Conservation (phyloP, 768 basidiomycete species). For the Coprinopsis marcescibilis region DNA sequence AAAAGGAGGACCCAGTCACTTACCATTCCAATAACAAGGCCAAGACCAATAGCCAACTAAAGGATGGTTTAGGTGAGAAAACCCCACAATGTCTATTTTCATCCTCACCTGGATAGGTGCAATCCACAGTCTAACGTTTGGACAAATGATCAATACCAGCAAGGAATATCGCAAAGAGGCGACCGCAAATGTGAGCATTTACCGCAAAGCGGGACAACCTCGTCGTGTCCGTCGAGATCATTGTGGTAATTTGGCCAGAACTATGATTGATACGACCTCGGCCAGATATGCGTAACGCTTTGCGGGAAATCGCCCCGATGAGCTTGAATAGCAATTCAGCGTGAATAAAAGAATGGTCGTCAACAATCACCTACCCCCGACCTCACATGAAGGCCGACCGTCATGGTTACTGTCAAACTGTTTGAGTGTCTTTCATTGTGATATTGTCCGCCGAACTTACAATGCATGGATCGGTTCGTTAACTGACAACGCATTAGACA, state of each 20-base stretch:
- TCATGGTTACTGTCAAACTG: slow-evolving; percentile 32
- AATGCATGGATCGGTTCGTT: slow-evolving; percentile 40
- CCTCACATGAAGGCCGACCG: slow-evolving; percentile 41
- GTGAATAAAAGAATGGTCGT: neutral
- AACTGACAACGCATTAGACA: slow-evolving; percentile 21
- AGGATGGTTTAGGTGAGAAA: neutral
- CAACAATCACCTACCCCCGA: slow-evolving; percentile 33
- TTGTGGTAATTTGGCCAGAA: slow-evolving; percentile 63
- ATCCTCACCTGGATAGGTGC: slow-evolving; percentile 47
- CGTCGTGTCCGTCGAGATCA: slow-evolving; percentile 60
- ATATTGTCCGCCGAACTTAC: slow-evolving; percentile 18
- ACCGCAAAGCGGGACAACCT: slow-evolving; percentile 46
- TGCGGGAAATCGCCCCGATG: slow-evolving; percentile 51
- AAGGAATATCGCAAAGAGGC: neutral
- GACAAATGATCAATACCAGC: neutral
- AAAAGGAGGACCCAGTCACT: slow-evolving; percentile 12
- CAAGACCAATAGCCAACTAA: slow-evolving; percentile 52
- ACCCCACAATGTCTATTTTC: neutral
- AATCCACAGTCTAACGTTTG: slow-evolving; percentile 45
- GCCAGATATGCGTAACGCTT: slow-evolving; percentile 62
- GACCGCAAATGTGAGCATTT: slow-evolving; percentile 36
- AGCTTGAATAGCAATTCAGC: slow-evolving; percentile 19
- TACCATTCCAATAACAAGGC: slow-evolving; percentile 55
- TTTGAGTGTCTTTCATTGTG: neutral
- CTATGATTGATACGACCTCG: slow-evolving; percentile 51